Percentiles rank a stretch among this genome's conserved stretches.
Conservation (phyloP, 768 basidiomycete genomes). For the Tulasnella calospora region DNA sequence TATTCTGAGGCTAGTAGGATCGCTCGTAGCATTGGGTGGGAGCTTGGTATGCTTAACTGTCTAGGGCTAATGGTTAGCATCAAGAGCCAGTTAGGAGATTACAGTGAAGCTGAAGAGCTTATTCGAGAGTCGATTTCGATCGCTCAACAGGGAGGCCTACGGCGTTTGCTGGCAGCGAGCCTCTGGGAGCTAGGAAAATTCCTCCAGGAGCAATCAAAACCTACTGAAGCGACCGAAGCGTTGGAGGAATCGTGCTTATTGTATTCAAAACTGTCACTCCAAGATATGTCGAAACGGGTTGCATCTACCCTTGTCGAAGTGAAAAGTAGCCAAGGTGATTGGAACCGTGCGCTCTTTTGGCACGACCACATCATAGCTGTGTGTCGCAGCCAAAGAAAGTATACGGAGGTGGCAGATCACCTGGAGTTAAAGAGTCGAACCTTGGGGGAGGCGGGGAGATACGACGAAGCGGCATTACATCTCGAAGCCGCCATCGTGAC, state of each 20-base stretch:
- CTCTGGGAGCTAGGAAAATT: not conserved
- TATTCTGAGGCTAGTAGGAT: not conserved
- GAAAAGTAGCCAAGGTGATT: no score
- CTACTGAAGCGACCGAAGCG: not conserved
- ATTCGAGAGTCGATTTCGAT: not conserved
- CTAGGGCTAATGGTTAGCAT: not conserved
- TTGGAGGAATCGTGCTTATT: not conserved
- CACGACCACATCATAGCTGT: no score
- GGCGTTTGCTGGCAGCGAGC: not conserved
- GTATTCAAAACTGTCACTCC: no score
- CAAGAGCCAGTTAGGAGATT: not conserved
- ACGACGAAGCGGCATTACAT: no score
- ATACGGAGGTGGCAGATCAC: no score
- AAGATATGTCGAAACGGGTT: no score
- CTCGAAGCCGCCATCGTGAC: no score
- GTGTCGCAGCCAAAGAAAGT: no score
- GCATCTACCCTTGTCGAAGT: no score
- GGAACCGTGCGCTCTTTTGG: no score
- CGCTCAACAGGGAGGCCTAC: not conserved
- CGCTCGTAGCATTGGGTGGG: not conserved
- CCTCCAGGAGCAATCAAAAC: not conserved
- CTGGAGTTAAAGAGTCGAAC: no score
- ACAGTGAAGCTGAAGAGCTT: not conserved
- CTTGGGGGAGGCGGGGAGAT: no score
- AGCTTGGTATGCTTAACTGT: not conserved